Base-by-base conservation (phyloP, 768 basidiomycete genomes). In the Leucosporidium yakuticum region DNA sequence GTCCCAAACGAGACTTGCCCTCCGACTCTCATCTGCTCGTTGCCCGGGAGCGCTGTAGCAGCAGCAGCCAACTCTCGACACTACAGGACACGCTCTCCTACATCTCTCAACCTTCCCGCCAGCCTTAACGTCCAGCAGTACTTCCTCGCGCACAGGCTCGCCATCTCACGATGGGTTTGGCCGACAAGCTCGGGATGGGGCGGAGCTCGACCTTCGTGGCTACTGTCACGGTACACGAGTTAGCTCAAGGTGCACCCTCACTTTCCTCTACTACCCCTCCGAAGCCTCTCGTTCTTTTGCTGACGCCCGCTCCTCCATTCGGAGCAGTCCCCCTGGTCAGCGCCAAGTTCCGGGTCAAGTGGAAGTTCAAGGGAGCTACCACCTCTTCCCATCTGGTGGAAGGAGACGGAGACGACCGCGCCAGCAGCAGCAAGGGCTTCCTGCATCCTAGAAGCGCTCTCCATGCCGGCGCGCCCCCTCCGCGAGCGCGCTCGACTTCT, bases 301-400 rank as follows among this genome's bases (percentile, higher is more conserved):
- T 19, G 23, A 12, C 0, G 53, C 17, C 4, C 31, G 19, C 34
- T 25, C 39, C 1, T 25, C 20, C 49, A 73, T 69, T 65, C 32
- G 8, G 39, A 44, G 39, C 39, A 44, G 39, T 72, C 20, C 75
- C 75, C 4, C 63, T 76, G 27, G 62, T 70, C 8, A 54, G 68
- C 58, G 75, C 69, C 60, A 63, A 63, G 21, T 76, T 74, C 61
- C 51, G 66, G 27, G n/a, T 70, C 49, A 76, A 76, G 63, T 76
- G 75, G 75, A 60, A 65, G 9, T 74, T 74, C 69, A 73, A 74
- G 39, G 65, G 60, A 51, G 65, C 72, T 11, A 61, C 60, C 19
- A 60, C n/a, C 25, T 48, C 59, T 19, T n/a, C 19, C 34, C 31
- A 14, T 20, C 23, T 53, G 20, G 34, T n/a, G 8, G 32, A 15